Evolutionary conservation across 1,284 basidiomycete genomes (phyloP).

Genomic region (Microstroma glucosiphilum): DNA sequence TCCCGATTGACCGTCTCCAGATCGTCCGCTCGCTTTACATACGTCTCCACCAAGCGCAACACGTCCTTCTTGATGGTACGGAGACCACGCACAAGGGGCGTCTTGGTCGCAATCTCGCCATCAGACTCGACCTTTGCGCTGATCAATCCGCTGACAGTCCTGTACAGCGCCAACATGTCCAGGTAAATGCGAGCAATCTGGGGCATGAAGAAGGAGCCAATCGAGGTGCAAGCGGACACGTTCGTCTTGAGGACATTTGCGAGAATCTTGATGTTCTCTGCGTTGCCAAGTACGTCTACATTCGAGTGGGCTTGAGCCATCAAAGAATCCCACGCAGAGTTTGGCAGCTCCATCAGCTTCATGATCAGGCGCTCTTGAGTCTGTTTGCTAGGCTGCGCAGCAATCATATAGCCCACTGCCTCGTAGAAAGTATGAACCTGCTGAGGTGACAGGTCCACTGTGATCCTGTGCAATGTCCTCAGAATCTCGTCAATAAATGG

Average conservation of each 20-base stretch:
- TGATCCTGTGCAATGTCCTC: slow-evolving; percentile 83
- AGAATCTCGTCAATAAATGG: slow-evolving; percentile 98
- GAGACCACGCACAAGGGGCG: slow-evolving; percentile 87
- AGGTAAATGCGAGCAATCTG: slow-evolving; percentile 94
- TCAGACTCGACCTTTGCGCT: slow-evolving; percentile 76
- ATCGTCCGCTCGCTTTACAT: slow-evolving; percentile 93
- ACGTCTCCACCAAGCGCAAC: slow-evolving; percentile 88
- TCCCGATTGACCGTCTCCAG: slow-evolving; percentile 83
- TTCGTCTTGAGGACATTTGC: slow-evolving; percentile 98
- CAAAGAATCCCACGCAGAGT: slow-evolving; percentile 94
- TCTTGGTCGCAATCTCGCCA: slow-evolving; percentile 88
- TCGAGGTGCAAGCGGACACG: slow-evolving; percentile 93
- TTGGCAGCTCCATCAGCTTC: slow-evolving; percentile 95
- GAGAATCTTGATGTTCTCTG: slow-evolving; percentile 94
- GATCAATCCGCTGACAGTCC: slow-evolving; percentile 95
- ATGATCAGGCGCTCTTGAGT: slow-evolving; percentile 91
- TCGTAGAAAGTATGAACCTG: slow-evolving; percentile 66
- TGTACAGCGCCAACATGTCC: slow-evolving; percentile 97
- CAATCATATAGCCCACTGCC: slow-evolving; percentile 98
- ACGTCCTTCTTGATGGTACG: slow-evolving; percentile 99
- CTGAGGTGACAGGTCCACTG: slow-evolving; percentile 86
- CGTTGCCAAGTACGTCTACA: slow-evolving; percentile 81
- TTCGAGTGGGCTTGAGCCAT: slow-evolving; percentile 93
- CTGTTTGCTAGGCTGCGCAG: slow-evolving; percentile 93
- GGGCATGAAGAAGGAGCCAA: slow-evolving; percentile 92